Conservation (phyloP, 768 basidiomycete genomes). For the Pleurotus tuoliensis region DNA sequence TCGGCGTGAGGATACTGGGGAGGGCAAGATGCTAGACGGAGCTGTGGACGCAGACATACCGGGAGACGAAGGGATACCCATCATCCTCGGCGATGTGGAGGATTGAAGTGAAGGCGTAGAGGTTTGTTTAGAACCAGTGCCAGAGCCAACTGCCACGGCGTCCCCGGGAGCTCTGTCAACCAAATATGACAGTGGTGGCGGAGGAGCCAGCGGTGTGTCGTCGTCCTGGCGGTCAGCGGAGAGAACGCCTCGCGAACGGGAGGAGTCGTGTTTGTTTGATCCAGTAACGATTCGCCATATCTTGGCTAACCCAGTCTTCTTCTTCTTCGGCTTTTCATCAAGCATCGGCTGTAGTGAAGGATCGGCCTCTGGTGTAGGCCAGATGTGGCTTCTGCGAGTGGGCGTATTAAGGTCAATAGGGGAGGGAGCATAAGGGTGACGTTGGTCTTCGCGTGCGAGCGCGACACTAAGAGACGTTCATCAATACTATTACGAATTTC, state of each 20-base stretch:
- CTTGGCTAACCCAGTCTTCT: constrained; percentile 72
- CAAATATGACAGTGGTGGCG: constrained; percentile 87
- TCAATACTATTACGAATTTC: constrained; percentile 9
- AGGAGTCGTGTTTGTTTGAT: constrained; percentile 37
- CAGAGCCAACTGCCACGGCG: constrained; percentile 30
- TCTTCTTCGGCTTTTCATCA: constrained; percentile 65
- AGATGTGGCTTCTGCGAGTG: constrained; percentile 48
- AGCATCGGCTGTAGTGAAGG: constrained; percentile 11
- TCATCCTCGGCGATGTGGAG: constrained; percentile 54
- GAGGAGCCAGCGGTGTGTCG: constrained; percentile 78
- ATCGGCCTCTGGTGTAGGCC: constrained; percentile 36
- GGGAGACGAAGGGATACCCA: constrained; percentile 42
- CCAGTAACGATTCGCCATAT: constrained; percentile 80
- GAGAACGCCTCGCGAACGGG: constrained; percentile 23
- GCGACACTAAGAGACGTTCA: constrained; percentile 51
- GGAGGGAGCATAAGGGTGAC: constrained; percentile 23
- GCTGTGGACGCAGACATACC: constrained; percentile 74
- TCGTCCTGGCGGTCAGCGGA: constrained; percentile 52
- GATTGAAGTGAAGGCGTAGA: constrained; percentile 63
- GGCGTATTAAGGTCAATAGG: constrained; percentile 33
- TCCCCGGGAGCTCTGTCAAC: constrained; percentile 61
- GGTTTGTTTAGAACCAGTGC: constrained; percentile 47
- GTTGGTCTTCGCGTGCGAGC: constrained; percentile 60
- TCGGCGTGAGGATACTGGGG: constrained; percentile 69
- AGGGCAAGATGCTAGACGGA: constrained; percentile 71